Conservation (phyloP, 768 basidiomycete species). For the Trametes maxima region DNA sequence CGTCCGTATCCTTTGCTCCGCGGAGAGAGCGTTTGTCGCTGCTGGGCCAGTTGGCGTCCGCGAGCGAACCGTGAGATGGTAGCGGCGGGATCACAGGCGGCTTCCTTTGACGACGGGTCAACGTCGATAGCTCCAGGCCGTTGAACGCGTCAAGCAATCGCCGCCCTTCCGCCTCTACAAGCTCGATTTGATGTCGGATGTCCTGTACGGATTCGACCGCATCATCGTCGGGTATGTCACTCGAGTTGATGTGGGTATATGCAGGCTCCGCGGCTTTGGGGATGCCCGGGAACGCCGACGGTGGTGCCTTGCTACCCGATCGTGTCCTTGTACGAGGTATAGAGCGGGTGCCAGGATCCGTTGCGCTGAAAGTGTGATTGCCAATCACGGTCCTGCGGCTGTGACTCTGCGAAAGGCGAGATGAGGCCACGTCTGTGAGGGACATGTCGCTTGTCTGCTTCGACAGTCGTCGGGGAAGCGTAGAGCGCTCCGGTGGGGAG, state of each 20-base stretch:
- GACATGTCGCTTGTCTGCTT: slow-evolving; percentile 55
- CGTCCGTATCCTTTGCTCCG: slow-evolving; percentile 27
- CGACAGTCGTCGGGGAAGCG: slow-evolving; percentile 37
- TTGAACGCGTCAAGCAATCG: slow-evolving; percentile 79
- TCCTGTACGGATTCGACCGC: slow-evolving; percentile 59
- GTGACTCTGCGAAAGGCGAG: slow-evolving; percentile 34
- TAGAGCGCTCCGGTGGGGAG: slow-evolving; percentile 24
- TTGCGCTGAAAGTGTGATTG: slow-evolving; percentile 17
- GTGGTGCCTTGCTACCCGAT: slow-evolving; percentile 34
- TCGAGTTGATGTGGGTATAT: slow-evolving; percentile 27
- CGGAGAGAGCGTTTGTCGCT: slow-evolving; percentile 21
- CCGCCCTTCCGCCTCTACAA: slow-evolving; percentile 70
- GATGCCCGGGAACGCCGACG: slow-evolving; percentile 35
- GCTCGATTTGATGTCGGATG: slow-evolving; percentile 65
- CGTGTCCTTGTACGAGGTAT: slow-evolving; percentile 26
- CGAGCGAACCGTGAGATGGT: slow-evolving; percentile 24
- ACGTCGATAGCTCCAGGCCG: slow-evolving; percentile 70
- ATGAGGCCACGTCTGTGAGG: slow-evolving; percentile 47
- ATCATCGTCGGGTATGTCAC: slow-evolving; percentile 55
- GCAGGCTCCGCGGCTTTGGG: slow-evolving; percentile 20
- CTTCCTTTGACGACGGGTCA: slow-evolving; percentile 52
- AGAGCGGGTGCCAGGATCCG: slow-evolving; percentile 23
- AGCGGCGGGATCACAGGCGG: slow-evolving; percentile 32
- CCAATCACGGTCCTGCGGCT: slow-evolving; percentile 14
- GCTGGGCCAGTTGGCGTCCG: slow-evolving; percentile 12